phyloP scores from a whole-genome alignment of 2,329 filamentous ascomycete species.

The Neospermospora avenae region DNA sequence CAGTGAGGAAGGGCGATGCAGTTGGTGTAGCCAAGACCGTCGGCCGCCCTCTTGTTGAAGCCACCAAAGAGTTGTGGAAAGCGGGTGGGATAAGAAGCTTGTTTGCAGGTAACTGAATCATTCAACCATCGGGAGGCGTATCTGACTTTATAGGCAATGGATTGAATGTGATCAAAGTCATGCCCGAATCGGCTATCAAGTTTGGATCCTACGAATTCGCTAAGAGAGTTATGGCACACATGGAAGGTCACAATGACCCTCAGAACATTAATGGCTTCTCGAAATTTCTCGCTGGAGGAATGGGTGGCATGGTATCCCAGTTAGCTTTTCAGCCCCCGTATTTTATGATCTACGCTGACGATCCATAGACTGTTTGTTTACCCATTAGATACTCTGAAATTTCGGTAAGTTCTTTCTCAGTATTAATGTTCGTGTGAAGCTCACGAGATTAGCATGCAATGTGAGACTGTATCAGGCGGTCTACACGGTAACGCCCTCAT shows the following conservation, averaged over 20 bases:
- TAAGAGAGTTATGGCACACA: conserved; percentile 77
- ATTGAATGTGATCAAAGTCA: conserved; percentile 94
- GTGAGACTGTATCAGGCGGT: conserved; percentile 85
- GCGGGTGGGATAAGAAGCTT: conserved; percentile 84
- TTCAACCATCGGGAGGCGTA: not conserved
- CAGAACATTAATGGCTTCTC: conserved; percentile 76
- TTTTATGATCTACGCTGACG: not conserved
- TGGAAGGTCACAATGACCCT: conserved; percentile 86
- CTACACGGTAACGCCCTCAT: conserved; percentile 81
- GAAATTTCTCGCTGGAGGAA: conserved; percentile 85
- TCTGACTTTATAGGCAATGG: conserved; percentile 69
- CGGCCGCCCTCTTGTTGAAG: conserved; percentile 66
- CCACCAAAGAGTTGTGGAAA: conserved; percentile 75
- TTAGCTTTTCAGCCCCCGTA: conserved; percentile 41
- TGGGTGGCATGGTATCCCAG: conserved; percentile 93
- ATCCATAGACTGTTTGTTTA: conserved; percentile 77
- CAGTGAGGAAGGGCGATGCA: conserved; percentile 68
- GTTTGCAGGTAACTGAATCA: conserved; percentile 71
- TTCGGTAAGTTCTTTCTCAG: conserved; percentile 44
- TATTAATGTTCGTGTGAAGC: not conserved
- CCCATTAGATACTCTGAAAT: conserved; percentile 47
- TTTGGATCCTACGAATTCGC: conserved; percentile 97
- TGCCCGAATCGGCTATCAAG: conserved; percentile 98
- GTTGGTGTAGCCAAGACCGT: conserved; percentile 63
- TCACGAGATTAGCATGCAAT: conserved; percentile 63